phyloP scores from a whole-genome alignment of 2,329 filamentous ascomycete genomes.

The Helotiales sp. region DNA sequence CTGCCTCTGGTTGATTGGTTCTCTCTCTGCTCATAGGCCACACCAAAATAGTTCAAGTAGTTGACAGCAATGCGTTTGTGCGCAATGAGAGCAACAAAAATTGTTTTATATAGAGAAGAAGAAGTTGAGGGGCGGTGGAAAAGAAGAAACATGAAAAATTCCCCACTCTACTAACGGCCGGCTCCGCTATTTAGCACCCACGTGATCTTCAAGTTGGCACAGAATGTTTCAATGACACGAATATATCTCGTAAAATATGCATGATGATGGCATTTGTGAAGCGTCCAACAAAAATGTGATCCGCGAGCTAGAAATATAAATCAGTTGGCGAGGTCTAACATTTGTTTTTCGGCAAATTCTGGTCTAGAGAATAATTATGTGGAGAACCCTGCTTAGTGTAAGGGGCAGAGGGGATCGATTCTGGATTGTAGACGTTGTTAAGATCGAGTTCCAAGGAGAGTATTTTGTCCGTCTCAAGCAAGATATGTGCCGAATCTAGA shows the following conservation, averaged over 20 bases:
- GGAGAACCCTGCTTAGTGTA: background rate
- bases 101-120: conserved; percentile 11
- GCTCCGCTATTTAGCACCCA: conserved; percentile 1
- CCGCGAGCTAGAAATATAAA: background rate
- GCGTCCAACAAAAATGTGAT: background rate
- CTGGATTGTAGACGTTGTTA: too few species aligned
- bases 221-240: background rate
- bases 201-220: conserved; percentile 1
- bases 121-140: background rate
- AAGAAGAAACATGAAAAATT: background rate
- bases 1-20: conserved; percentile 40
- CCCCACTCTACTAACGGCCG: conserved; percentile 8
- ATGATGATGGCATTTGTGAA: background rate
- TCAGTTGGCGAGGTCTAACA: background rate
- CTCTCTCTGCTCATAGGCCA: conserved; percentile 35
- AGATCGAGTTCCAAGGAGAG: too few species aligned
- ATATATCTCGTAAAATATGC: background rate
- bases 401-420: too few species aligned
- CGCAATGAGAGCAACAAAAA: background rate
- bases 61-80: conserved; percentile 9
- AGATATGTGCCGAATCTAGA: too few species aligned
- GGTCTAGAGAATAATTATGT: background rate
- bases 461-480: too few species aligned
- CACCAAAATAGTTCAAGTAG: conserved; percentile 18
- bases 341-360: background rate